Evolutionary conservation across 2,329 filamentous ascomycete genomes (phyloP).

Genomic region (Apiospora marii): DNA sequence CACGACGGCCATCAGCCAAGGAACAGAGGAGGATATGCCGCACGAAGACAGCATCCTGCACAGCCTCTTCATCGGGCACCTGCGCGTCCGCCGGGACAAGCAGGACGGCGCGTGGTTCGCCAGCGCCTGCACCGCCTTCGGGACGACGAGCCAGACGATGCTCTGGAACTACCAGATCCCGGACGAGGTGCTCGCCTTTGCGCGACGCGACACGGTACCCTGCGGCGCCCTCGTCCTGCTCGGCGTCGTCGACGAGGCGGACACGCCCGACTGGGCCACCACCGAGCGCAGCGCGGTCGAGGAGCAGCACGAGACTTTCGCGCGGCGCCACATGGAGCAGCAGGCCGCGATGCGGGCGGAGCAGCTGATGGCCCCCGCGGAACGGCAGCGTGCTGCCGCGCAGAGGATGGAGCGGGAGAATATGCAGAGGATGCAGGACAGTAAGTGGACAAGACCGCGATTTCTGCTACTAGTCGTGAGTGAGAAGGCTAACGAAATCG

Average conservation of each 20-base stretch:
- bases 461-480: background rate
- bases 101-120: conserved; percentile 64
- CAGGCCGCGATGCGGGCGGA: conserved; percentile 53
- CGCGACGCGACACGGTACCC: conserved; percentile 61
- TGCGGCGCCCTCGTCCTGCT: conserved; percentile 67
- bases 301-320: conserved; percentile 44
- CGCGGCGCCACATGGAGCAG: conserved; percentile 49
- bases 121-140: conserved; percentile 62
- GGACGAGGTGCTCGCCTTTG: conserved; percentile 57
- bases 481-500: background rate
- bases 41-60: conserved; percentile 41
- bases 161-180: conserved; percentile 69
- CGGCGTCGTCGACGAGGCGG: conserved; percentile 54
- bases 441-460: conserved; percentile 42
- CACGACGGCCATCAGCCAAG: conserved; percentile 52
- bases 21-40: conserved; percentile 37
- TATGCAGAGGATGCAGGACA: conserved; percentile 54
- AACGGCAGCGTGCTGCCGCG: conserved; percentile 50
- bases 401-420: conserved; percentile 52
- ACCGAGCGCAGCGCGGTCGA: conserved; percentile 46
- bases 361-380: conserved; percentile 49
- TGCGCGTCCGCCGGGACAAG: conserved; percentile 46
- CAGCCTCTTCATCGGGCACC: conserved; percentile 56
- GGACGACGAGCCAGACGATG: conserved; percentile 60
- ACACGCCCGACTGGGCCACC: conserved; percentile 64